phyloP scores from a whole-genome alignment of 805 yeast species.

The Ogataea haglerorum region DNA sequence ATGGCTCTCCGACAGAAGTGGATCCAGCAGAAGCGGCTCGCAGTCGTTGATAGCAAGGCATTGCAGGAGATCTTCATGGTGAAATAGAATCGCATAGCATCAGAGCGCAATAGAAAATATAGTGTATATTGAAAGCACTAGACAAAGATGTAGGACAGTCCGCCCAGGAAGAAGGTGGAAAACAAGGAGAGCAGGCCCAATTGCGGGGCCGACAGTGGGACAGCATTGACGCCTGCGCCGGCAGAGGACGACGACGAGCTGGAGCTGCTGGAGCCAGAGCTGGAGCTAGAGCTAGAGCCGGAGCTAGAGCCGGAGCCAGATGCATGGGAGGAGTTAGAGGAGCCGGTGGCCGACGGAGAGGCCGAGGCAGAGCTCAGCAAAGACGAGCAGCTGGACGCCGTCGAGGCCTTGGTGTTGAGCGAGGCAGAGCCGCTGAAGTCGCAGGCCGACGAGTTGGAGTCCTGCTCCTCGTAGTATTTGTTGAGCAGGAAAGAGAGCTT shows the following conservation, averaged over 20 bases:
- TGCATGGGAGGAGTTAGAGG: slow-evolving; percentile 2
- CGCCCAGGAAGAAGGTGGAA: slow-evolving; percentile 42
- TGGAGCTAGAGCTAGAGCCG: slow-evolving; percentile 1
- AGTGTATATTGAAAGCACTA: slow-evolving; percentile 2
- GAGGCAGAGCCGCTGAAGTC: slow-evolving; percentile 70
- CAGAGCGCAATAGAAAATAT: slow-evolving; percentile 5
- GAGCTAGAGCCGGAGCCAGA: slow-evolving; percentile 19
- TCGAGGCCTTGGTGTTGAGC: slow-evolving; percentile 39
- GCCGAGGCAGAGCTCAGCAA: slow-evolving; percentile 44
- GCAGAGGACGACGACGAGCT: slow-evolving; percentile 30
- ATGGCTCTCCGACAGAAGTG: slow-evolving; percentile 78
- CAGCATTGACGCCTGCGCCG: slow-evolving; percentile 15
- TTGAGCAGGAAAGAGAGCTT: slow-evolving; percentile 67
- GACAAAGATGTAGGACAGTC: slow-evolving; percentile 37
- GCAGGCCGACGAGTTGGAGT: slow-evolving; percentile 51
- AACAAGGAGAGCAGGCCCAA: slow-evolving; percentile 35
- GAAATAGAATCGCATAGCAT: slow-evolving; percentile 18
- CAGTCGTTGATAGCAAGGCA: slow-evolving; percentile 85
- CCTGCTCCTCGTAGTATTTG: slow-evolving; percentile 53
- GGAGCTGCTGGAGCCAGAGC: slow-evolving; percentile 20
- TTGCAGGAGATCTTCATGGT: slow-evolving; percentile 93
- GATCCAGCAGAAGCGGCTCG: slow-evolving; percentile 87
- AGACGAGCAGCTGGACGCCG: slow-evolving; percentile 45
- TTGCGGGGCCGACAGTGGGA: slow-evolving; percentile 21
- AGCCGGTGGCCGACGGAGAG: slow-evolving; percentile 34